Percentiles rank a stretch among this genome's conserved stretches.
These are phyloP conservation scores for Phialophora tarda DNA, from an alignment of 2,329 filamentous ascomycete species.

Conservation along the genomic window DNA sequence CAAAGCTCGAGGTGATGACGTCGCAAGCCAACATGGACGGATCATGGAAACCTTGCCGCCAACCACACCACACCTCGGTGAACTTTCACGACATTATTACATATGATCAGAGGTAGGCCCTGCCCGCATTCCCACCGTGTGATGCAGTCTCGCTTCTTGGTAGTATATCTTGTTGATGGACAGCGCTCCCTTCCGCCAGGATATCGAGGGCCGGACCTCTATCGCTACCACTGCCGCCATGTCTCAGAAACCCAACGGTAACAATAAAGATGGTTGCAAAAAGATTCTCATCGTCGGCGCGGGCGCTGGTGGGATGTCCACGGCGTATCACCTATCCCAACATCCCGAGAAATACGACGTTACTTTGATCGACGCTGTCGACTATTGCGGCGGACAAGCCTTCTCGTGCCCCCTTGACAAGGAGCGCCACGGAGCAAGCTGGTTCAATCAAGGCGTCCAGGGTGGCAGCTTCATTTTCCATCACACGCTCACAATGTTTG, in stretches of 20 bases:
- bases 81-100: background rate
- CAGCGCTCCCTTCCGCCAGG: slow-evolving; percentile 42
- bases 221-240: slow-evolving; percentile 14
- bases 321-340: slow-evolving; percentile 67
- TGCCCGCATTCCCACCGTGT: background rate
- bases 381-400: slow-evolving; percentile 66
- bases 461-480: slow-evolving; percentile 66
- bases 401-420: slow-evolving; percentile 64
- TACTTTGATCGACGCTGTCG: slow-evolving; percentile 65
- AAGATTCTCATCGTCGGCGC: slow-evolving; percentile 66
- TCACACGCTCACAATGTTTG: slow-evolving; percentile 67
- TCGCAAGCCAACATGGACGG: slow-evolving; percentile 5
- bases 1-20: slow-evolving; percentile 14
- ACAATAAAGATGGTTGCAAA: slow-evolving; percentile 44
- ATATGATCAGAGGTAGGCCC: background rate
- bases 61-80: slow-evolving; percentile 10
- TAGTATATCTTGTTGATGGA: slow-evolving; percentile 58
- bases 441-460: slow-evolving; percentile 68
- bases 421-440: slow-evolving; percentile 61
- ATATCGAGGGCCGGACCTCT: slow-evolving; percentile 25
- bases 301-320: slow-evolving; percentile 60
- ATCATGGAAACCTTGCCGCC: slow-evolving; percentile 9
- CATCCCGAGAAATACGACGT: slow-evolving; percentile 70
- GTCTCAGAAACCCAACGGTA: slow-evolving; percentile 28
- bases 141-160: background rate